Evolutionary conservation across 2,329 filamentous ascomycete species (phyloP), one percentile per base, ranked within the genome.

Genomic region (Thermomyces lanuginosus): DNA sequence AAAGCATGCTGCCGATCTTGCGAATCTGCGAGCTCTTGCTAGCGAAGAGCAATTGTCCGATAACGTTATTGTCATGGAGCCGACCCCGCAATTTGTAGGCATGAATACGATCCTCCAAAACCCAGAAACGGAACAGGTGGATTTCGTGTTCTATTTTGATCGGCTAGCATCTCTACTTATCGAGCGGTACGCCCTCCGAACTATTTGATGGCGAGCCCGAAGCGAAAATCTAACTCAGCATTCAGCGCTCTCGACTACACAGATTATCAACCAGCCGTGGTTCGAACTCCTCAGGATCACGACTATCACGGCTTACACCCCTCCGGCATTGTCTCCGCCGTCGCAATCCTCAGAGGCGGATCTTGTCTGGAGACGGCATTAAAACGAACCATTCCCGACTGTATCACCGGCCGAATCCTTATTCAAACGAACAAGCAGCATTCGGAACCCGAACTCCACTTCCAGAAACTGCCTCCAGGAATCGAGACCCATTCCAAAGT

Each of bases 131-230:
- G 61, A 67, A 5, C 68, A 80, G 21, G 86, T 92, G 46, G 84
- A 95, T 41, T 95, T 93, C 48, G 81, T 92, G 35, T 95, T 95
- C 55, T 95, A 95, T 55, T 93, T 95, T 51, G 83, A 98, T 53
- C 71, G 89, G 19, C 61, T 95, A 19, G 72, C 80, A 2, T 72
- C 78, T n/a, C 61, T 93, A 27, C 63, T 95, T 14, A 69, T 95
- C 24, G 86, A 95, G 51, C 66, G 57, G 45, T 65, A 55, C 28
- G 36, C 32, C n/a, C n/a, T n/a, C n/a, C n/a, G n/a, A n/a, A n/a
- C n/a, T n/a, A n/a, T n/a, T n/a, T n/a, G n/a, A n/a, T n/a, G n/a
- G n/a, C n/a, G n/a, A n/a, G n/a, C n/a, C n/a, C n/a, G n/a, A n/a
- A n/a, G n/a, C n/a, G n/a, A n/a, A n/a, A n/a, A n/a, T n/a, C 19